Evolutionary conservation across 306 rosid species (phyloP), one percentile per base, ranked within the genome.

Genomic region (Acmispon strigosus): DNA sequence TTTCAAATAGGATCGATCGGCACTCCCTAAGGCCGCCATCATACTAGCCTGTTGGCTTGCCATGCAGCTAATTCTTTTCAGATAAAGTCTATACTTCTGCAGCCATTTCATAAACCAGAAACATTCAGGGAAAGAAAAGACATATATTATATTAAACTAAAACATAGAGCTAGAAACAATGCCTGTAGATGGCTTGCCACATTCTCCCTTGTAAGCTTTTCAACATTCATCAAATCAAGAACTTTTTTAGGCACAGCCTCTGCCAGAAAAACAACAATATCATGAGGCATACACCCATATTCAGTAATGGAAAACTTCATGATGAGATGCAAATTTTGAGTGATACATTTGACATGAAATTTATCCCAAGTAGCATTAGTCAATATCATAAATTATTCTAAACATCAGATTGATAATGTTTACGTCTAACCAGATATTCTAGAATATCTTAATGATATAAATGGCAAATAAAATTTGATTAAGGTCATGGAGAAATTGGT

Each of bases 171-270:
- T 20, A 10, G 79, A 77, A 76, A 56, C 37, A 54, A 48, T 89
- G 58, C 99, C 99, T 94, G 97, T 54, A 94, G 97, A 90, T 94
- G 98, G 85, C 98, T 94, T 1, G 96, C 98, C 73, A 94, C 98
- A 63, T 94, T 94, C 75, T 94, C 98, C 83, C 98, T 84, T 3
- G 98, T 90, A 44, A 94, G 96, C 71, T 90, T 94, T 42, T 94
- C 97, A 45, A 87, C 97, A 69, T 88, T 94, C 98, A 94, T 94
- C 90, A 89, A 47, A 74, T 94, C 98, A 54, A 94, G 91, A 81
- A 94, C 89, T 72, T 83, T 94, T 77, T 94, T 94, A 52, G 97
- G 98, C 60, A 94, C 97, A 72, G 97, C 98, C 78, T 94, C 98
- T 94, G 96, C 84, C 77, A 66, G 27, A 64, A 79, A 78, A 75